Evolutionary conservation across 140 eudicot genomes (phyloP).

Genomic region (Stevia rebaudiana): DNA sequence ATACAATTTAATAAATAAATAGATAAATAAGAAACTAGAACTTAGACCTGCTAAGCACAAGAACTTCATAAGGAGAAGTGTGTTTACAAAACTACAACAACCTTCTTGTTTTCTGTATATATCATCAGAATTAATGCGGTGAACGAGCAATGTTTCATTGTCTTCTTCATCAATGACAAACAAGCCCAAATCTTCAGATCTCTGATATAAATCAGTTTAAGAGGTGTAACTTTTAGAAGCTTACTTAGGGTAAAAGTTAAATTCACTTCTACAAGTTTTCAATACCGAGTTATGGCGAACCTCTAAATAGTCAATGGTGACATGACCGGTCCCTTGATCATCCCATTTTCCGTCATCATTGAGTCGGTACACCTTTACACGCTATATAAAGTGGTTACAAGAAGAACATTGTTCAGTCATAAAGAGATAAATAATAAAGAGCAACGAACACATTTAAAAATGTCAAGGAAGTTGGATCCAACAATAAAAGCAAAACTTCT

Average conservation of each 20-base stretch:
- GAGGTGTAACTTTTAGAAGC: background rate
- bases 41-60: conserved; percentile 3
- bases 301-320: conserved; percentile 81
- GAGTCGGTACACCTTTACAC: conserved; percentile 80
- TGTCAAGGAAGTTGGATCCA: background rate
- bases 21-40: background rate
- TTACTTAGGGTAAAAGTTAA: background rate
- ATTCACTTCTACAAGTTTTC: background rate
- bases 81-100: conserved; percentile 3
- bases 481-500: background rate
- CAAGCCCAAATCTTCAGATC: conserved; percentile 71
- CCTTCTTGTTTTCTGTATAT: conserved; percentile 97
- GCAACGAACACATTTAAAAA: background rate
- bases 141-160: conserved; percentile 70
- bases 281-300: conserved; percentile 26
- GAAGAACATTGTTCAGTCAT: background rate
- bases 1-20: background rate
- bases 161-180: conserved; percentile 88
- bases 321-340: conserved; percentile 98
- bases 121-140: conserved; percentile 80
- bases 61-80: conserved; percentile 55
- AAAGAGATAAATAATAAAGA: background rate
- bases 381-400: conserved; percentile 34
- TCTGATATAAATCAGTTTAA: conserved; percentile 38
- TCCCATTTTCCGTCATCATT: conserved; percentile 93